Conservation (phyloP, 805 yeast species). For the Pichia californica region DNA sequence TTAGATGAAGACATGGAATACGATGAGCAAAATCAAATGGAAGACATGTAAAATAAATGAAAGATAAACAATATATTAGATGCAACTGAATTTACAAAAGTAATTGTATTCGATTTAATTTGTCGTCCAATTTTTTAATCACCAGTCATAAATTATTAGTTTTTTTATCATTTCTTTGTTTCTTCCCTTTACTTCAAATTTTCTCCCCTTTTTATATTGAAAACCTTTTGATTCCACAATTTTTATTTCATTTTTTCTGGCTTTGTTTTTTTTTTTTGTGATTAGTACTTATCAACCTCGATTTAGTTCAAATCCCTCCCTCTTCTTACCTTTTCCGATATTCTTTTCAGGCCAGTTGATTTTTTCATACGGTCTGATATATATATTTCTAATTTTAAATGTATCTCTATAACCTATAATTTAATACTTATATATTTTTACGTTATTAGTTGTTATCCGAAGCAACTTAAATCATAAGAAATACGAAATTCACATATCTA, state of each 20-base stretch:
- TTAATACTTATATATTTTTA: neutral
- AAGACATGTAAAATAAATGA: slow-evolving; percentile 2
- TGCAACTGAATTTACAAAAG: too few relatives aligned
- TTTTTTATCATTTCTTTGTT: slow-evolving; percentile 3
- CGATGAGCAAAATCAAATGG: slow-evolving; percentile 20
- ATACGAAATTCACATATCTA: too few relatives aligned
- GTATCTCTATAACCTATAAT: slow-evolving; percentile 11
- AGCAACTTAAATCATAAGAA: too few relatives aligned
- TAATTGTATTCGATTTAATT: too few relatives aligned
- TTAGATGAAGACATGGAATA: slow-evolving; percentile 72
- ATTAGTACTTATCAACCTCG: too few relatives aligned
- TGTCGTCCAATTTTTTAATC: too few relatives aligned
- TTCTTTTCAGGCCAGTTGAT: neutral
- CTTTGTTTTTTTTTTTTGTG: slow-evolving; percentile 3
- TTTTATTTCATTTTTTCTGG: slow-evolving; percentile 1
- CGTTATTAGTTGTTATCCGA: neutral
- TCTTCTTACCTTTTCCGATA: neutral
- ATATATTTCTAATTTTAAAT: slow-evolving; percentile 1
- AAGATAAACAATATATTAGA: neutral
- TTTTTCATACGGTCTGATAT: neutral
- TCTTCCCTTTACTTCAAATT: neutral
- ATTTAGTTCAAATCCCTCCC: too few relatives aligned
- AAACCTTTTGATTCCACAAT: neutral
- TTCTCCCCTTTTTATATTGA: neutral
- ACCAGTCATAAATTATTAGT: too few relatives aligned